Base-by-base conservation (phyloP, 2,329 filamentous ascomycete species). In the Trichoderma aggressivum region DNA sequence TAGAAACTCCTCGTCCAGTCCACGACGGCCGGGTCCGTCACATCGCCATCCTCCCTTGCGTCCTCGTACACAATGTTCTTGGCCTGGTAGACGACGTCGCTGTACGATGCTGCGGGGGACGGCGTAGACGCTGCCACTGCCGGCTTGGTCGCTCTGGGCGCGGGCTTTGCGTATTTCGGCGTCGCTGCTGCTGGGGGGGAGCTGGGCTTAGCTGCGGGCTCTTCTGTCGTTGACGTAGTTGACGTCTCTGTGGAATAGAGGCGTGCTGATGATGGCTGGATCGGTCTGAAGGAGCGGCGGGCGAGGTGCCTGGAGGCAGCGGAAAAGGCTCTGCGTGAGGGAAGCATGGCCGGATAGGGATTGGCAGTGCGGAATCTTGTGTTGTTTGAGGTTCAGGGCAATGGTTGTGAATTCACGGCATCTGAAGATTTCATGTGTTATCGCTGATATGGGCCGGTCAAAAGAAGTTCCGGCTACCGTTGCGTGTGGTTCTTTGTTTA, bases 1-100 rank as follows among this genome's bases (percentile, higher is more conserved):
- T 95, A 90, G 84, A 91, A 97, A 16, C 93, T 97, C 62, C 87
- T 89, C 24, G 91, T 89, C 94, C 94, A 97, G 86, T 97, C 91
- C 72, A 89, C 83, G 2, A 80, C 75, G 11, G 75, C 71, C 6
- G 71, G 21, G 8, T 72, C 73, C 28, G 62, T 32, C 65, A 47
- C 58, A 28, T 71, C 39, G 56, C 66, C 12, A n/a, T 64, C 60
- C 32, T 61, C 39, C 60, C 64, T 56, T 62, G 71, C 24, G 74
- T 69, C 16, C 62, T 64, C 63, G 73, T 71, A 66, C 64, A 70
- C 65, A 62, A 74, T 68, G 62, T 70, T 75, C 68, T 61, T 73
- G 69, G 75, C 59, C 43, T 76, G 71, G 36, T 74, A 74, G 18
- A 64, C 36, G 4, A 70, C 47, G 7, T 70, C 67, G 21, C 65